Conservation (phyloP, 306 rosid genomes). For the Rubus parviflorus region DNA sequence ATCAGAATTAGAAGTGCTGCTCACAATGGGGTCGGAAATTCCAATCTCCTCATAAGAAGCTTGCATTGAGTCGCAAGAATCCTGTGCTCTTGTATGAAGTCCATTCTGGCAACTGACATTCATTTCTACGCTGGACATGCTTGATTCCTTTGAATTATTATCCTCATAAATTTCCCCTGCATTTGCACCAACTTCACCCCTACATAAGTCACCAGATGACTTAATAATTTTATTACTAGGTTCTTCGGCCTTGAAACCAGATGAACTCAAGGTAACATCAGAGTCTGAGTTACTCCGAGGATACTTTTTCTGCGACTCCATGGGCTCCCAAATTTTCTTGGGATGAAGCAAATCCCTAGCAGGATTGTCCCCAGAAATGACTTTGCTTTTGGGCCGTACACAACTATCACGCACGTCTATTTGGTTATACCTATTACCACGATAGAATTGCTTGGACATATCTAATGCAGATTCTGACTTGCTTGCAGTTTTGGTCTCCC, state of each 20-base stretch:
- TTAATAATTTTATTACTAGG: constrained; percentile 41
- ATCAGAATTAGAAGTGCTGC: constrained; percentile 61
- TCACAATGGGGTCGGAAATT: constrained; percentile 42
- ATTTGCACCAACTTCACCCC: constrained; percentile 33
- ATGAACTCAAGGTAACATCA: constrained; percentile 52
- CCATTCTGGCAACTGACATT: constrained; percentile 46
- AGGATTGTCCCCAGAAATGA: constrained; percentile 47
- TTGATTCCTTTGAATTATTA: constrained; percentile 49
- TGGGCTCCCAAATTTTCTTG: constrained; percentile 94
- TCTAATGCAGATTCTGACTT: constrained; percentile 63
- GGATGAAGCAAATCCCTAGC: constrained; percentile 62
- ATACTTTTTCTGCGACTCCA: constrained; percentile 73
- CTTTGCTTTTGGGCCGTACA: constrained; percentile 72
- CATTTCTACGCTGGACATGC: constrained; percentile 32
- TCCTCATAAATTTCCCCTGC: constrained; percentile 46
- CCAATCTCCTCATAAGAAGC: constrained; percentile 46
- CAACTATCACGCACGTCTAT: constrained; percentile 59
- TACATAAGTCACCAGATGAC: constrained; percentile 40
- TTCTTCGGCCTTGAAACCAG: constrained; percentile 43
- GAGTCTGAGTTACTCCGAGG: constrained; percentile 69
- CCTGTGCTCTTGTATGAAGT: constrained; percentile 38
- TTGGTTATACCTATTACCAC: constrained; percentile 57
- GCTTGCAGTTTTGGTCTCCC: constrained; percentile 57
- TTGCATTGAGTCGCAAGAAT: constrained; percentile 43
- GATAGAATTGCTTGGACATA: constrained; percentile 65